Evolutionary conservation across 2,329 filamentous ascomycete species (phyloP), one percentile per base, ranked within the genome.

Genomic region (Penicillium frequentans): DNA sequence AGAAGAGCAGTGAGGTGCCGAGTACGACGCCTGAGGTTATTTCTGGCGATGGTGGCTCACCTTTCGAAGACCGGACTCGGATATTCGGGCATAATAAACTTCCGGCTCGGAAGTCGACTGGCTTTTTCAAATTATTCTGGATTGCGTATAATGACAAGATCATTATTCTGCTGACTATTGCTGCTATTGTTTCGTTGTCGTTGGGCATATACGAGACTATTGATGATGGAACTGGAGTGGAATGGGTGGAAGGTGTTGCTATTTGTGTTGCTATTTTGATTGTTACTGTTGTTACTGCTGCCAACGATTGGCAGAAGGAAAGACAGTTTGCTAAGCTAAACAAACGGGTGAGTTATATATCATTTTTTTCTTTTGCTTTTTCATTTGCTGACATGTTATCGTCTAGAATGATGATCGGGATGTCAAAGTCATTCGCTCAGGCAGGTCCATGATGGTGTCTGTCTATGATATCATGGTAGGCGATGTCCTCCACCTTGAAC

Each of bases 71-170:
- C 67, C 80, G 86, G n/a, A 79, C 81, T 54, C 77, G 85, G 31
- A 75, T 88, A 5, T 88, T 82, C 66, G 80, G 82, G 46, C 81
- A 82, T 61, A 90, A 90, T 64, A 73, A 78, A 13, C 75, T 90
- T 23, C 87, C 87, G 0, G 81, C 84, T 44, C 85, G 86, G 68
- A 87, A 89, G 70, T 77, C 81, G 2, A 86, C 84, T 27, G 81
- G 84, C 2, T 79, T 90, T 42, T 79, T 84, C 64, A 78, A 76
- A 56, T 69, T 90, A 8, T 79, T 86, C 57, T 90, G 87, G 87
- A 83, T 83, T 59, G 86, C 88, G 3, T 90, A 89, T 71, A 88
- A 90, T 63, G 89, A 91, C 73, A 89, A 88, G 62, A 86, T 91
- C 35, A 82, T 91, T 39, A 87, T 91, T 39, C 75, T 91, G 6